Evolutionary conservation across 2,329 filamentous ascomycete genomes (phyloP).

Genomic region (Juglanconis sp.): DNA sequence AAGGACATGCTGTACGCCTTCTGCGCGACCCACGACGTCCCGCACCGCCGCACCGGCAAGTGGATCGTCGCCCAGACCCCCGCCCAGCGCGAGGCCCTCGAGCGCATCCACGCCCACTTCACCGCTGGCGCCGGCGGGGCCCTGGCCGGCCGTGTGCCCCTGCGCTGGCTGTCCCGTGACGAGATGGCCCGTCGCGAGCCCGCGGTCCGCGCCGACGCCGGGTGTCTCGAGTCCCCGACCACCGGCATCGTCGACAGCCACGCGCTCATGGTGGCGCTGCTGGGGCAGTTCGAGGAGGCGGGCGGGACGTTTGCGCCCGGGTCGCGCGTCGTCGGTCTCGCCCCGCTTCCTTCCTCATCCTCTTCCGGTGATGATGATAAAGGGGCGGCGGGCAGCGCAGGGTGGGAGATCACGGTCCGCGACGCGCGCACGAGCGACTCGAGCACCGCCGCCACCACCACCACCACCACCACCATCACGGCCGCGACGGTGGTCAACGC

Average conservation of each 20-base stretch:
- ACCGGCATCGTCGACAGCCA: constrained; percentile 93
- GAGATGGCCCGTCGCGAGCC: constrained; percentile 70
- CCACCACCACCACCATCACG: constrained; percentile 49
- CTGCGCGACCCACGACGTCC: constrained; percentile 65
- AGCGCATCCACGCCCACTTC: constrained; percentile 48
- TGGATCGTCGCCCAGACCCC: constrained; percentile 90
- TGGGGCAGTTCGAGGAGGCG: constrained; percentile 70
- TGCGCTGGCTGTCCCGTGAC: constrained; percentile 61
- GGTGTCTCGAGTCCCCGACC: constrained; percentile 76
- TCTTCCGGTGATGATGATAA: not conserved
- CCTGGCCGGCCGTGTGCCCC: constrained; percentile 57
- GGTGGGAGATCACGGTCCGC: constrained; percentile 66
- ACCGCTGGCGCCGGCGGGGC: constrained; percentile 15
- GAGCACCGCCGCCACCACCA: constrained; percentile 34
- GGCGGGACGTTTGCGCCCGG: constrained; percentile 73
- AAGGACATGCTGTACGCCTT: constrained; percentile 75
- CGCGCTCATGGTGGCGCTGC: constrained; percentile 75
- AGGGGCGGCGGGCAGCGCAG: constrained; percentile 44
- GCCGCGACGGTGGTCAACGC: constrained; percentile 78
- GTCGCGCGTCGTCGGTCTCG: constrained; percentile 61
- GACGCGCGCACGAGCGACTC: constrained; percentile 45
- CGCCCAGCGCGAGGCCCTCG: constrained; percentile 62
- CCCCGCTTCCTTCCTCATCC: constrained; percentile 37
- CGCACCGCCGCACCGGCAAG: constrained; percentile 75
- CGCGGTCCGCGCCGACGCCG: constrained; percentile 66